Evolutionary conservation across 441 rosid species (phyloP).

Genomic region (Dalechampia spathulata): DNA sequence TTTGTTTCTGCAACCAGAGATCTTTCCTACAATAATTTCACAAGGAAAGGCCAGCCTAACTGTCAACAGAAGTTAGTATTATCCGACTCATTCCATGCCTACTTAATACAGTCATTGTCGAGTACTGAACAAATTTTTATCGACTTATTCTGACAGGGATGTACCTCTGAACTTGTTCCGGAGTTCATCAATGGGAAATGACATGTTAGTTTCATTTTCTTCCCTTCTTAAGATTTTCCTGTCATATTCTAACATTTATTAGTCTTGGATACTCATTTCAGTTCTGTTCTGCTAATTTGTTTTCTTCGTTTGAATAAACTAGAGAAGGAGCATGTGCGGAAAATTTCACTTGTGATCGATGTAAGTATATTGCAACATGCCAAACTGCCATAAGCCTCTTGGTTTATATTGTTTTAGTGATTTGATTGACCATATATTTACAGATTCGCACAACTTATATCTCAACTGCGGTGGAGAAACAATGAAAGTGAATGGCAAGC

Average conservation of each 20-base stretch:
- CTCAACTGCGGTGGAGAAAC: slow-evolving; percentile 35
- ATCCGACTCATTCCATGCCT: too few species aligned
- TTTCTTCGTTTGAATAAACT: background rate
- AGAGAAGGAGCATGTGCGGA: slow-evolving; percentile 27
- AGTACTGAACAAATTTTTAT: too few species aligned
- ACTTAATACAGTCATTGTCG: too few species aligned
- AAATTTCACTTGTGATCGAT: slow-evolving; percentile 16
- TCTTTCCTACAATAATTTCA: slow-evolving; percentile 33
- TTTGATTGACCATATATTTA: background rate
- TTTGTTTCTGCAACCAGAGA: slow-evolving; percentile 20
- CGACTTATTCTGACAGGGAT: too few species aligned
- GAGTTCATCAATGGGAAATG: slow-evolving; percentile 20
- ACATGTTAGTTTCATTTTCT: slow-evolving; percentile 24
- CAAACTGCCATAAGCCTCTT: background rate
- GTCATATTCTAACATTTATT: background rate
- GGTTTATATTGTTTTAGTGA: too few species aligned
- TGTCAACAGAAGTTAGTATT: slow-evolving; percentile 11
- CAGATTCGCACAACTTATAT: slow-evolving; percentile 13
- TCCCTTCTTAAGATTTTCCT: slow-evolving; percentile 1
- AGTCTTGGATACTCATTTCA: background rate
- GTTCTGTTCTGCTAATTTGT: background rate
- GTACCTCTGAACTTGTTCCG: slow-evolving; percentile 27
- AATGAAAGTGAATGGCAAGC: slow-evolving; percentile 13
- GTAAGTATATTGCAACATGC: slow-evolving; percentile 19
- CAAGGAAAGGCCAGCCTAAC: slow-evolving; percentile 22